Base-by-base conservation (phyloP, 345 rosid species). In the Combretum micranthum region DNA sequence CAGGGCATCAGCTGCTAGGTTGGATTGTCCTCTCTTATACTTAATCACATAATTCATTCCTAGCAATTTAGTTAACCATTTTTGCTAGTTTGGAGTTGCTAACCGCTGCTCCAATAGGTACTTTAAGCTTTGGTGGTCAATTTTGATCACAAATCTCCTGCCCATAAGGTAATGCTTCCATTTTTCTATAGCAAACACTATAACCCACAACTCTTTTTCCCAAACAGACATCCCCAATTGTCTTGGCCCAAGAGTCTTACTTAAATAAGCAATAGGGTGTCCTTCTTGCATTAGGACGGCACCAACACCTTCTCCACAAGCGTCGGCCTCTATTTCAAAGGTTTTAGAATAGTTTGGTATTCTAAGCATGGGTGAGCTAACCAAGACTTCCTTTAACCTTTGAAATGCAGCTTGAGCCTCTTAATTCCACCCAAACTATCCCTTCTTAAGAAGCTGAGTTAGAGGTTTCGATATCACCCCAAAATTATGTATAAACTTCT, bases 101-200 rank as follows among this genome's bases (percentile, higher is more conserved):
- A 21, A 22, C 4, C 22, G 10, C 14, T 59, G 62, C 12, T 59
- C 53, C 0, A 46, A 13, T 0, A 59, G 15, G 13, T 4, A 44
- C 48, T 53, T 52, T 13, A 42, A 8, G 16, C 51, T 52, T 43
- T 62, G 58, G 3, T 53, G 66, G 44, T 62, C 66, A 12, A 44
- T 62, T 12, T 12, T 19, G 1, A 62, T 62, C 9, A 39, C 12
- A 15, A 62, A 62, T 20, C 42, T 50, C 14, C 39, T 1, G 0
- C 43, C 42, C 15, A 52, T 0, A 18, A 62, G 17, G 19, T 62
- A 62, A 7, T 52, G 43, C 1, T 11, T 13, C 66, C 66, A 62
- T 17, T 59, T 46, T 13, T 46, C 39, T 7, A 59, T 52, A 16
- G 62, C 62, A 15, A 47, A 15, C 4, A 62, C 20, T 3, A 62